Evolutionary conservation across 257 asterid genomes (phyloP).

Genomic region (Echites panduratus): DNA sequence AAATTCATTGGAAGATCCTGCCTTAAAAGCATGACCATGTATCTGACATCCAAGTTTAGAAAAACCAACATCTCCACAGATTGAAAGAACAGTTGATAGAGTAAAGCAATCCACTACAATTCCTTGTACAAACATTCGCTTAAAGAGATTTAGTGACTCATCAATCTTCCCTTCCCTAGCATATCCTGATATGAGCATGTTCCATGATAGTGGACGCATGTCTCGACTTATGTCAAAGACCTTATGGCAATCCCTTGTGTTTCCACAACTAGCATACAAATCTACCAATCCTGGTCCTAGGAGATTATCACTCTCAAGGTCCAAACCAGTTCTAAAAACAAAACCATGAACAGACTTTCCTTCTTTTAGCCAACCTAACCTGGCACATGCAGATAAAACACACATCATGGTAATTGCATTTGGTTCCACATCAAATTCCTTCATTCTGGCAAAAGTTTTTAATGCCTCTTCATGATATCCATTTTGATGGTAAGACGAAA

Average conservation of each 20-base stretch:
- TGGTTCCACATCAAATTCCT: conserved; percentile 31
- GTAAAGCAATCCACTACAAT: conserved; percentile 62
- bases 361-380: conserved; percentile 57
- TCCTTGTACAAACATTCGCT: conserved; percentile 51
- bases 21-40: conserved; percentile 53
- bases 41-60: conserved; percentile 56
- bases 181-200: too few relatives aligned
- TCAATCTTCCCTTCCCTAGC: conserved; percentile 44
- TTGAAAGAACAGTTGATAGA: conserved; percentile 61
- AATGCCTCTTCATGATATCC: conserved; percentile 51
- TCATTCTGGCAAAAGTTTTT: conserved; percentile 41
- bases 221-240: conserved; percentile 43
- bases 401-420: conserved; percentile 73
- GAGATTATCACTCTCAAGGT: conserved; percentile 43
- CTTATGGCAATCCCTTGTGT: conserved; percentile 32
- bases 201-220: conserved; percentile 60
- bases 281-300: conserved; percentile 69
- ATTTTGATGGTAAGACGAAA: conserved; percentile 71
- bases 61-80: conserved; percentile 55
- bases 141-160: conserved; percentile 60
- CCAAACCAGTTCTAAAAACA: conserved; percentile 36
- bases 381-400: conserved; percentile 71
- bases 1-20: conserved; percentile 46
- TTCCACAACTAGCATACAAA: conserved; percentile 71
- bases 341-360: conserved; percentile 75